These are phyloP conservation scores for Ophiosphaerella herpotricha DNA, from an alignment of 2,329 filamentous ascomycete genomes.

Conservation along the genomic window DNA sequence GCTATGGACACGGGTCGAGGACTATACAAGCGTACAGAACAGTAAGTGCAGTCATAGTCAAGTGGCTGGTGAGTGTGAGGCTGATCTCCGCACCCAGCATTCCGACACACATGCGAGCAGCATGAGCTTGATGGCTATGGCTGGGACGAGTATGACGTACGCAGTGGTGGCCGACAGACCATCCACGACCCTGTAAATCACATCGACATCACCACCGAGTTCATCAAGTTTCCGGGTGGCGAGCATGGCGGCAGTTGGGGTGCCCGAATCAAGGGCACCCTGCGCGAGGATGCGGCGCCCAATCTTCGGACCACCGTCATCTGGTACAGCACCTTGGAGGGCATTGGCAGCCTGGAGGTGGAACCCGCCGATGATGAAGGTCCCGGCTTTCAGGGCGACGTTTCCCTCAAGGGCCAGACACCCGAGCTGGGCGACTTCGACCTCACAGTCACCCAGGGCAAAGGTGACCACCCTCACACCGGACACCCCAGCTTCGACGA, in stretches of 20 bases:
- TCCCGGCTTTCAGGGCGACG: constrained; percentile 62
- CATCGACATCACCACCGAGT: constrained; percentile 89
- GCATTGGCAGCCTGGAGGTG: constrained; percentile 68
- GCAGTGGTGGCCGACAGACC: constrained; percentile 83
- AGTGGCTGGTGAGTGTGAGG: background rate
- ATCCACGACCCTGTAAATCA: constrained; percentile 89
- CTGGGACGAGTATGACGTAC: constrained; percentile 95
- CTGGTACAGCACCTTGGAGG: constrained; percentile 84
- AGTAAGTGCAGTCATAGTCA: constrained; percentile 59
- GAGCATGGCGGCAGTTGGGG: constrained; percentile 89
- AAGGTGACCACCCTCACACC: constrained; percentile 61
- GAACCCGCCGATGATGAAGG: constrained; percentile 53
- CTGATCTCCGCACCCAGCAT: constrained; percentile 59
- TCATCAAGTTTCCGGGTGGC: constrained; percentile 90
- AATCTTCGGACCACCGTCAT: constrained; percentile 76
- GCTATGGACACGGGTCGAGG: constrained; percentile 86
- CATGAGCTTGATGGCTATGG: constrained; percentile 95
- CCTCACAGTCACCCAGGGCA: constrained; percentile 75
- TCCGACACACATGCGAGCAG: constrained; percentile 95
- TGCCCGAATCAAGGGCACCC: constrained; percentile 80
- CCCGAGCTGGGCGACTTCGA: constrained; percentile 77
- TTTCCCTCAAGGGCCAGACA: constrained; percentile 73
- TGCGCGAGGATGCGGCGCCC: constrained; percentile 67
- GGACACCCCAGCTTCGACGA: constrained; percentile 67
- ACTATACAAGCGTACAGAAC: constrained; percentile 73